phyloP scores from a whole-genome alignment of 1,284 basidiomycete species.

The Rhodotorula sp. region DNA sequence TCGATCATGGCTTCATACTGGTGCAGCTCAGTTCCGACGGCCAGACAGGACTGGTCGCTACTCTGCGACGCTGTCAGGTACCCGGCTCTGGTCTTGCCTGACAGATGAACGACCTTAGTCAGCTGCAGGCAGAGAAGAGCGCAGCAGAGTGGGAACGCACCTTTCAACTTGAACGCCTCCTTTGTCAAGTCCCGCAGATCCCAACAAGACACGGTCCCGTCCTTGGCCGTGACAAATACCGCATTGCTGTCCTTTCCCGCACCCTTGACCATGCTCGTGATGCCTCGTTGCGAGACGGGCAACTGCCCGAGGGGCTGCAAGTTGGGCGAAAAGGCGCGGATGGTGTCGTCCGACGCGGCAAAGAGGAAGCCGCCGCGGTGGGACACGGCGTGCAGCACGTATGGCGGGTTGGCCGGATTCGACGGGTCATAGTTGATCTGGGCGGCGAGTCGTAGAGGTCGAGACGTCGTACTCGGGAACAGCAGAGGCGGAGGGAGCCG shows the following conservation, averaged over 20 bases:
- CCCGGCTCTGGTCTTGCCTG: constrained; percentile 38
- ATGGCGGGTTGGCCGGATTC: constrained; percentile 23
- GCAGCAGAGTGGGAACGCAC: not conserved
- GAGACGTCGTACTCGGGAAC: constrained; percentile 17
- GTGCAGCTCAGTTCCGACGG: constrained; percentile 53
- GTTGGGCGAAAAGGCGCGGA: constrained; percentile 34
- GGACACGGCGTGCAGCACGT: constrained; percentile 39
- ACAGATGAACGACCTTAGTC: not conserved
- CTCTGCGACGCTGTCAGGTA: constrained; percentile 40
- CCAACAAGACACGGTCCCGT: constrained; percentile 38
- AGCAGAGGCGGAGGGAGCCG: constrained; percentile 35
- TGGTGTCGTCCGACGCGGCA: constrained; percentile 40
- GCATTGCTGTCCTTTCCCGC: constrained; percentile 31
- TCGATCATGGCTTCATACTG: constrained; percentile 54
- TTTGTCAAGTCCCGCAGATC: constrained; percentile 29
- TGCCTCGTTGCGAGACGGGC: constrained; percentile 22
- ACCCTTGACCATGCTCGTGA: constrained; percentile 26
- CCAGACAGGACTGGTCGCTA: constrained; percentile 44
- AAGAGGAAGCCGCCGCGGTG: constrained; percentile 34
- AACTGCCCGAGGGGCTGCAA: constrained; percentile 35
- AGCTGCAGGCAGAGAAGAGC: not conserved
- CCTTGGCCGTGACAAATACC: constrained; percentile 39
- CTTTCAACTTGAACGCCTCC: constrained; percentile 37
- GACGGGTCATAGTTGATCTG: constrained; percentile 29
- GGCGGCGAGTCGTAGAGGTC: constrained; percentile 28